Evolutionary conservation across 441 rosid genomes (phyloP), one percentile per base, ranked within the genome.

Genomic region (Bruguiera hainesii): DNA sequence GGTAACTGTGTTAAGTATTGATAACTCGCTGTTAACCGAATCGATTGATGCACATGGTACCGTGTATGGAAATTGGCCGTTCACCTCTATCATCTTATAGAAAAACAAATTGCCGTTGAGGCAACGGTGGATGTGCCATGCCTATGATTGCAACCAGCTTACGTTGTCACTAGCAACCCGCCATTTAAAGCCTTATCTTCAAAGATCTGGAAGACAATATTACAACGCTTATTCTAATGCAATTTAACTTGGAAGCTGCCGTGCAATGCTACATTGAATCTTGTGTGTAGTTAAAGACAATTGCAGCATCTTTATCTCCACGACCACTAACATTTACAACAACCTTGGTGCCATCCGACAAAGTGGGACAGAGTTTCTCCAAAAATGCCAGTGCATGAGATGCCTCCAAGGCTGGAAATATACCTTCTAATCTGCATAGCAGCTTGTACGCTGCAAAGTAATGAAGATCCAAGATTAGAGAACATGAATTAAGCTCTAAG

Each of bases 321-420:
- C 85, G 80, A 0, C 95, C 98, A 31, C 95, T 92, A 51, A 84
- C 73, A 30, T 85, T 89, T 3, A 90, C 87, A 3, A 90, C 79
- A 56, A 92, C 83, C 72, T 82, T 87, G 37, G 88, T 61, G 11
- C 84, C 87, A 58, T 83, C 52, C 0, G 73, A 39, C 21, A 88
- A 69, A 31, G 71, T 76, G 5, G 96, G 96, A 33, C 89, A 82
- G 13, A 92, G 86, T 71, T 85, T 81, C 31, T 88, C 93, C 5
- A 92, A 79, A 77, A 58, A 87, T 7, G 93, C 98, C 49, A 89
- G 75, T 0, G 95, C 95, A 69, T 92, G 98, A 60, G 94, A 80
- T 1, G 89, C 72, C 74, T 89, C 98, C 65, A 89, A 33, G 1
- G 94, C 82, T 57, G 93, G 96, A 49, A 89, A 35, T 82, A 92